These are phyloP conservation scores for Aspergillus sp. DNA, from an alignment of 2,329 filamentous ascomycete genomes.

Conservation along the genomic window DNA sequence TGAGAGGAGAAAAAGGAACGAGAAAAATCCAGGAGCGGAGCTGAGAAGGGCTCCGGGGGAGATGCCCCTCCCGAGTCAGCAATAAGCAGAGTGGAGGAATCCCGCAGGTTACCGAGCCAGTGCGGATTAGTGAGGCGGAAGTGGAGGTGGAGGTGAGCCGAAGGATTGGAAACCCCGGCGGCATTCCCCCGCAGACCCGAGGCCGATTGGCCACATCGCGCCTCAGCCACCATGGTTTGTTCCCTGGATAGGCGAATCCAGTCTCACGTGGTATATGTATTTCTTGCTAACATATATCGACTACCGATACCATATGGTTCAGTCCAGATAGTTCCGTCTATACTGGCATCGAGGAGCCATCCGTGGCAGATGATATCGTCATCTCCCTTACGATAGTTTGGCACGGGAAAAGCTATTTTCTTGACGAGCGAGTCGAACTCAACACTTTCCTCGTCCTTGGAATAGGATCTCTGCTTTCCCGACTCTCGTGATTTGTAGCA, in stretches of 20 bases:
- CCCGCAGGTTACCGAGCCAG: not conserved
- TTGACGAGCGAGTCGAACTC: not conserved
- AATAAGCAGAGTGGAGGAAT: not conserved
- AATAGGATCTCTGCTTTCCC: not conserved
- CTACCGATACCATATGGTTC: not conserved
- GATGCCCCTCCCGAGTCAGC: not conserved
- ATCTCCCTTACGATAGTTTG: not conserved
- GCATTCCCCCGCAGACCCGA: conserved; percentile 15
- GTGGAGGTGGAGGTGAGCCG: not conserved
- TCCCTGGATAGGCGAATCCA: not conserved
- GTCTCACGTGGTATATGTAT: not conserved
- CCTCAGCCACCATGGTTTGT: not conserved
- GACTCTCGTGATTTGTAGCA: not conserved
- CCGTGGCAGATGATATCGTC: conserved; percentile 3
- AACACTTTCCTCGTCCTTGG: not conserved
- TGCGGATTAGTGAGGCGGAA: not conserved
- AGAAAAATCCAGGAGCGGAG: not conserved
- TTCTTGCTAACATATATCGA: not conserved
- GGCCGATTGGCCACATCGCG: not conserved
- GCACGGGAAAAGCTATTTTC: conserved; percentile 1
- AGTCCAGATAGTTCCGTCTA: not conserved
- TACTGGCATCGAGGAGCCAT: not conserved
- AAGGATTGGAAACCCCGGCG: conserved; percentile 3
- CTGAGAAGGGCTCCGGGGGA: not conserved
- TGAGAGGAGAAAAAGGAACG: not conserved